Evolutionary conservation across 352 stramenopile genomes (phyloP), one percentile per base, ranked within the genome.

Genomic region (Phytophthora sojae): DNA sequence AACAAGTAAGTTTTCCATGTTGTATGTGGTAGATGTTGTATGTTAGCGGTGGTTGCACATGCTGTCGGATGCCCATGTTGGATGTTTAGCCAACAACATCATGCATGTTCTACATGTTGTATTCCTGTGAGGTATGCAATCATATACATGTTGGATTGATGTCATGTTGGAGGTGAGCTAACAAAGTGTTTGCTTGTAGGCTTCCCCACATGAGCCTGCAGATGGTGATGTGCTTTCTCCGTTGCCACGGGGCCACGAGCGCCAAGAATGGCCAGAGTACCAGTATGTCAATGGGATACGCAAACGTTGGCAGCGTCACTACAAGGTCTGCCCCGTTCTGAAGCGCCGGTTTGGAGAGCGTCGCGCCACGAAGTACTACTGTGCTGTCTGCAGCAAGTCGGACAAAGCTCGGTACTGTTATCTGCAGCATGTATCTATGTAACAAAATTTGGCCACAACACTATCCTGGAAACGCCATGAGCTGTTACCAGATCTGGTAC

Each of bases 281-380:
- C 55, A 70, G n/a, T 15, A 51, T 4, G 47, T 70, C 0, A 64
- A 70, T 23, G 62, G 62, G 14, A 32, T 69, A 0, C 44, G 62
- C 3, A 69, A 63, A 7, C 19, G 62, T 2, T 29, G 29, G 0
- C 53, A 69, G 12, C 53, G 61, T 3, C 61, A 62, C 8, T 62
- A 42, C 30, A 69, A 69, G 25, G 62, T 69, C 3, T 69, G 42
- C 17, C 63, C 44, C 0, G 52, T 58, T 19, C 6, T 62, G 29
- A 63, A 69, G 32, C 62, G 35, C 21, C 6, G 9, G 4, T 15
- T 69, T 15, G 62, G 62, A 14, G 53, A 61, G 35, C 52, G 53
- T 2, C 52, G 44, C 1, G 51, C 62, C 32, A 59, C 62, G 21
- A 21, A 21, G 21, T 21, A 21, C 21, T 21, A 21, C 21, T 21